Base-by-base conservation (phyloP, 768 basidiomycete genomes). In the Boletus reticulatus region DNA sequence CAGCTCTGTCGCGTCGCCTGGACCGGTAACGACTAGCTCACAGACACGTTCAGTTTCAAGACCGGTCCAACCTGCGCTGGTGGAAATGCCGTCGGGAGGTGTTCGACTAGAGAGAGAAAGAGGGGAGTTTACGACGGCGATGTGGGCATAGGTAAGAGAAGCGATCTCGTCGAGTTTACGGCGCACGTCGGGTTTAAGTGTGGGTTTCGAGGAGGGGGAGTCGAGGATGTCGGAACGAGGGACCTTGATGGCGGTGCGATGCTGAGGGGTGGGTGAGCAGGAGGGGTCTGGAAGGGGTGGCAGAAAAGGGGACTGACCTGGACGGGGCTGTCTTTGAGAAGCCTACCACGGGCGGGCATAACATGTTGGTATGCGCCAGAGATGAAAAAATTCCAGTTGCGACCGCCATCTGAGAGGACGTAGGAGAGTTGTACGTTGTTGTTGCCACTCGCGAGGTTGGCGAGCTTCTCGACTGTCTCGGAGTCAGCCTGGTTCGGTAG, bases 31-130 rank as follows among this genome's bases (percentile, higher is more conserved):
- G 57, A 95, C 89, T 42, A 98, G 80, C 67, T 97, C 94, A 65
- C 96, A 98, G 45, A 92, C 88, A 54, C 93, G 81, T 71, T 98
- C 96, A 1, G 92, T 91, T 76, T 98, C 96, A 16, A 98, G 81
- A 3, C 95, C 94, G 5, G 88, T 88, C 81, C 91, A 92, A 36
- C 90, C 89, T 27, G 85, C 86, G 62, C 79, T 87, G 60, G 76
- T 87, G 61, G 83, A 87, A 62, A 90, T 85, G 32, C 88, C 87
- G 70, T 88, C 86, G 12, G 89, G 88, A 16, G 89, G 83, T 0
- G 86, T 88, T 48, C 88, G 82, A 62, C 83, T 88, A 22, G 88
- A 87, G 36, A 89, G 79, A 16, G 87, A 79, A 54, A 85, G 78
- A 45, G 88, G 86, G 53, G 89, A 88, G 63, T 96, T 95, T 66